Evolutionary conservation across 2,329 filamentous ascomycete genomes (phyloP), one percentile per base, ranked within the genome.

Genomic region (Capronia epimyces): DNA sequence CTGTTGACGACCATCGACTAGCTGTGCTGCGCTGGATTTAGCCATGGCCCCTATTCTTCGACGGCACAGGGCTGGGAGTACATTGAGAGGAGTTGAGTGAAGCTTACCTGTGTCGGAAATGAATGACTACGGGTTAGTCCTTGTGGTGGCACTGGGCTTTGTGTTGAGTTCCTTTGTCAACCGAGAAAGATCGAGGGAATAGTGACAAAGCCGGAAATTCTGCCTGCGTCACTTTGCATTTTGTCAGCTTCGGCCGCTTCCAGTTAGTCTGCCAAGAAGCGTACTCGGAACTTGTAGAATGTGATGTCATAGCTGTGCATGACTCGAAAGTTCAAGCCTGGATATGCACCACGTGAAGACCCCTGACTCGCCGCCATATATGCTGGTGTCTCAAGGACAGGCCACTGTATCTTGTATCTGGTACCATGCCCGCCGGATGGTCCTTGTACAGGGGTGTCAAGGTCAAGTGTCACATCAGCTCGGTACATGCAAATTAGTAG

Each of bases 181-280:
- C n/a, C 3, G 29, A 32, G n/a, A n/a, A 12, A 6, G 13, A 32
- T 10, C 25, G 24, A 43, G 21, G 13, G 7, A 18, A 31, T 18
- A 18, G 34, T 20, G 18, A 37, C 34, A 37, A 37, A 37, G 34
- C 15, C 18, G 8, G 34, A 37, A 37, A 37, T 37, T 49, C 24
- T 40, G 41, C 18, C 48, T 49, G 39, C 46, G 46, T 56, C 53
- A 56, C 53, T 52, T 50, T 32, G 25, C 13, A 56, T 56, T 52
- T 50, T 32, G 25, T n/a, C 29, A 49, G 41, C 31, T 22, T 22
- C 21, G 8, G 12, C 27, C 41, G 24, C n/a, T 29, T 24, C 2
- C 20, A 4, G 10, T 34, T 43, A 29, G 16, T 43, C 10, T 25
- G 48, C 15, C 39, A 29, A 15, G 9, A 37, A 31, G 37, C 37